phyloP scores from a whole-genome alignment of 2,329 filamentous ascomycete genomes.

The Xylaria sp. region DNA sequence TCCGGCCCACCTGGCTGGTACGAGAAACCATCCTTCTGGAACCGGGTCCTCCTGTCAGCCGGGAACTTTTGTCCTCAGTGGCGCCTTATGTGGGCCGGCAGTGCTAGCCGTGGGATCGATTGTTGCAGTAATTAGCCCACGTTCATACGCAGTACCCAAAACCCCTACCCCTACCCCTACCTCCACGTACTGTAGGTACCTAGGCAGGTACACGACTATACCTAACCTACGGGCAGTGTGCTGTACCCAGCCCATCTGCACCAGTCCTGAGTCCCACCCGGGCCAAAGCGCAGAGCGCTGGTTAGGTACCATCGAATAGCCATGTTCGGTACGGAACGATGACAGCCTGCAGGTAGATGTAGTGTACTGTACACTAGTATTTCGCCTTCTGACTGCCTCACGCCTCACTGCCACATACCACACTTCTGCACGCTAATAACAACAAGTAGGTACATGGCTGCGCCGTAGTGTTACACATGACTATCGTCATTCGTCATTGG shows the following conservation, averaged over 20 bases:
- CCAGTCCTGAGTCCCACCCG: background rate
- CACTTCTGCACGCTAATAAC: background rate
- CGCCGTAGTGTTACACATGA: slow-evolving; percentile 26
- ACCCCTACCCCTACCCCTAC: no score
- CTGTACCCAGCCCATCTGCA: background rate
- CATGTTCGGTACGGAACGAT: slow-evolving; percentile 28
- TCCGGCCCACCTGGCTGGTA: slow-evolving; percentile 7
- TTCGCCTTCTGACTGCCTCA: slow-evolving; percentile 31
- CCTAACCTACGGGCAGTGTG: background rate
- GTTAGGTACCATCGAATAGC: slow-evolving; percentile 15
- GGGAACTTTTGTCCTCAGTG: background rate
- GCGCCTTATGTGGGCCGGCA: background rate
- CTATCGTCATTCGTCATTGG: slow-evolving; percentile 15
- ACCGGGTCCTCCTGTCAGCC: slow-evolving; percentile 3
- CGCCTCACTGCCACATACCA: slow-evolving; percentile 25
- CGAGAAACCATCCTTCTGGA: slow-evolving; percentile 27
- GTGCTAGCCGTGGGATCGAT: background rate
- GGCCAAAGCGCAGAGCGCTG: background rate
- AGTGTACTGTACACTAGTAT: slow-evolving; percentile 1
- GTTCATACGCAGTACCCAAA: no score
- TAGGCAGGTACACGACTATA: background rate
- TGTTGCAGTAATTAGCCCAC: slow-evolving; percentile 24
- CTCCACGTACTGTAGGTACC: no score
- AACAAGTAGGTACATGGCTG: background rate
- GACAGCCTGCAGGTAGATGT: slow-evolving; percentile 6